A percentile compares a stretch with the other conserved stretches of the same genome.
Evolutionary conservation across 139 green algal species (phyloP).

Genomic region (Chlamydomonas sp.): DNA sequence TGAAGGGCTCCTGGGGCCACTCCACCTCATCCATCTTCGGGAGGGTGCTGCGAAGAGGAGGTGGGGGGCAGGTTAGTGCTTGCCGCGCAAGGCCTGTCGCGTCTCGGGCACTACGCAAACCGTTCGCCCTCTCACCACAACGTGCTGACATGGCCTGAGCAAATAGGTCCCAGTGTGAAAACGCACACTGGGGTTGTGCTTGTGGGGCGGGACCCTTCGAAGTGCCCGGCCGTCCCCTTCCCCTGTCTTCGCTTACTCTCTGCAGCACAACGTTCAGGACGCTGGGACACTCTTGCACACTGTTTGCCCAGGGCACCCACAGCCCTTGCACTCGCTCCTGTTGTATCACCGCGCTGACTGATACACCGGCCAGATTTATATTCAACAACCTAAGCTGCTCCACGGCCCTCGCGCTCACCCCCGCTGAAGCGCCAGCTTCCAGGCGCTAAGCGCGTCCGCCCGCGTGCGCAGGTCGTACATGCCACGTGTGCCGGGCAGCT

Average conservation of each 20-base stretch:
- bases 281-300: too few species aligned
- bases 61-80: not conserved
- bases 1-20: slow-evolving; percentile 88
- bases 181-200: not conserved
- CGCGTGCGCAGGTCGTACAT: slow-evolving; percentile 61
- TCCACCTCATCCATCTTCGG: slow-evolving; percentile 62
- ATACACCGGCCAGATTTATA: too few species aligned
- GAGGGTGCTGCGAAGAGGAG: slow-evolving; percentile 55
- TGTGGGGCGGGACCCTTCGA: too few species aligned
- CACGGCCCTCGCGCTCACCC: slow-evolving; percentile 39
- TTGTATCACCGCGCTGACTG: too few species aligned
- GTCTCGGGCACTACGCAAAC: too few species aligned
- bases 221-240: too few species aligned
- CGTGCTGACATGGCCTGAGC: not conserved
- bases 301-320: not conserved
- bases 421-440: slow-evolving; percentile 69
- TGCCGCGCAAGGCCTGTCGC: too few species aligned
- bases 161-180: not conserved
- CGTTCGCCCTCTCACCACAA: not conserved
- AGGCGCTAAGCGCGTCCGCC: slow-evolving; percentile 58
- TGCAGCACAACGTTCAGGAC: not conserved
- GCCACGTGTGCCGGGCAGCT: slow-evolving; percentile 76
- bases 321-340: not conserved
- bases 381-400: not conserved
- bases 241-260: not conserved